Evolutionary conservation across 2,329 filamentous ascomycete species (phyloP), one percentile per base, ranked within the genome.

Genomic region (Monosporascus sp.): DNA sequence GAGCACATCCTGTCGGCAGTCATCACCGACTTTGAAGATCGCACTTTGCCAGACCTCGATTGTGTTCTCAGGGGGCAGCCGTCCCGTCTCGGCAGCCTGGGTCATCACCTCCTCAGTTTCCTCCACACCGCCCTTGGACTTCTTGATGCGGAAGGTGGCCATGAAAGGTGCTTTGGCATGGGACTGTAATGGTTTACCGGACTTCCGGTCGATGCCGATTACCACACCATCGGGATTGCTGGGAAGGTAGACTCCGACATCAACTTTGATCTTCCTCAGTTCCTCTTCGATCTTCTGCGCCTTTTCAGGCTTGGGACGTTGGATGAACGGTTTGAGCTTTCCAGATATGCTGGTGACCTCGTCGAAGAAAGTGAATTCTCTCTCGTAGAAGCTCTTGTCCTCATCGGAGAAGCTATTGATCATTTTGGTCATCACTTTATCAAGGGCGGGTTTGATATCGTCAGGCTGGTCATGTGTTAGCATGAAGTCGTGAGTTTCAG

Each of bases 271-370:
- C 72, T 96, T 96, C 60, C 94, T 90, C 44, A 99, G 78, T 69
- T 99, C 94, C 72, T 99, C 95, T 67, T 97, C 94, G 58, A 99
- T 99, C 76, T 97, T 99, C 67, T 94, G 89, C 71, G 97, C 97
- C 81, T 99, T 99, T 73, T 97, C 93, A 2, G 91, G 88, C 72
- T 99, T 99, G 41, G 88, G 86, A 55, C 83, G 83, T 71, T 96
- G 96, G 68, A 99, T 95, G 65, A 88, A 88, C 1, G 95, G 94
- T 65, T 94, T 92, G 48, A 99, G 80, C 66, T 96, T 99, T 53
- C 94, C 95, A 0, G 95, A 99, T 53, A 99, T 93, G 48, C 82
- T 86, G 1, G 94, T 99, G 40, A 99, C 91, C 70, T 97, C 92
- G 61, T 94, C 90, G 69, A 99, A 99, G 78, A 99, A 99, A n/a